These are phyloP conservation scores for Sporothrix protearum DNA, from an alignment of 2,329 filamentous ascomycete genomes.

Conservation along the genomic window DNA sequence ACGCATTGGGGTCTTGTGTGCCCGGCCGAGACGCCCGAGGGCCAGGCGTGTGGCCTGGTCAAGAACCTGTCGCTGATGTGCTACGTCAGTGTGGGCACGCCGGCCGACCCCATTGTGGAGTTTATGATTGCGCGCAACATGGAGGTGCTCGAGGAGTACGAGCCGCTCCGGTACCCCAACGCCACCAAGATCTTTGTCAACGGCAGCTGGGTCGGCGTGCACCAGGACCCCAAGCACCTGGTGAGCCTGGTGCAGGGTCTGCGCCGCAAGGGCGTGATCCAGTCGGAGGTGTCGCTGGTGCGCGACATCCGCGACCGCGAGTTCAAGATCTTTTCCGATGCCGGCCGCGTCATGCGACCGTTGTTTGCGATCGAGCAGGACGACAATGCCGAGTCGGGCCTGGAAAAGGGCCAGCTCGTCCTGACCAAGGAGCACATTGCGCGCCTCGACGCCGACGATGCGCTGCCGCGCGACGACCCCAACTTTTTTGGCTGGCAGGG, in stretches of 20 bases:
- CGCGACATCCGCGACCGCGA: constrained; percentile 95
- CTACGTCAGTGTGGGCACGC: constrained; percentile 92
- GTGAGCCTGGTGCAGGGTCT: constrained; percentile 75
- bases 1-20: constrained; percentile 98
- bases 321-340: constrained; percentile 98
- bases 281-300: constrained; percentile 89
- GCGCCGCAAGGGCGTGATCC: constrained; percentile 76
- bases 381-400: constrained; percentile 61
- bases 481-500: constrained; percentile 83
- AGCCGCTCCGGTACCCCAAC: constrained; percentile 77
- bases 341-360: constrained; percentile 88
- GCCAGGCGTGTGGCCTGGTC: constrained; percentile 95
- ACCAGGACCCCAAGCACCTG: constrained; percentile 81
- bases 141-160: constrained; percentile 95
- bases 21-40: constrained; percentile 95
- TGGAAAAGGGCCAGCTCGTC: constrained; percentile 65
- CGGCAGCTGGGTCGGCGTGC: constrained; percentile 95
- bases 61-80: constrained; percentile 99
- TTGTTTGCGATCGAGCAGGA: constrained; percentile 91
- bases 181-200: constrained; percentile 98
- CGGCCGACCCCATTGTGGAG: constrained; percentile 82
- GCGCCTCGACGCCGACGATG: constrained; percentile 61
- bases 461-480: constrained; percentile 59
- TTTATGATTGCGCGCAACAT: constrained; percentile 96
- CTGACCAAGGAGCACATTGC: constrained; percentile 78